Percentiles rank a stretch among this genome's conserved stretches.
Evolutionary conservation across 805 yeast genomes (phyloP).

Genomic region (Candida broadrunensis): DNA sequence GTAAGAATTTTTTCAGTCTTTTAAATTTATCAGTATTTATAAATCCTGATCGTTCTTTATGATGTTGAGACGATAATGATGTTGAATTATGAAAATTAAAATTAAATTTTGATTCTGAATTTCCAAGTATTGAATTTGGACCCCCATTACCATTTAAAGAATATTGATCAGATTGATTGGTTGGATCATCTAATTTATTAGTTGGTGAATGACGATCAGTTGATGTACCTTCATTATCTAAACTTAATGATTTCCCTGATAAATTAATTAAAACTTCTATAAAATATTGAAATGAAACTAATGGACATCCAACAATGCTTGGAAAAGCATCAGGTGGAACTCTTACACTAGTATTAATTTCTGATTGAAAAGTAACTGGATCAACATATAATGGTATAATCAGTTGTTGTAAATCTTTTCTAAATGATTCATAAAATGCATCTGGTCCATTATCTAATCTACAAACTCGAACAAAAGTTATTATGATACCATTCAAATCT

Average conservation of each 20-base stretch:
- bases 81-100: slow-evolving; percentile 18
- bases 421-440: slow-evolving; percentile 63
- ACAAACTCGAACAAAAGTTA: slow-evolving; percentile 78
- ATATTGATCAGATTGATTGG: background rate
- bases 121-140: background rate
- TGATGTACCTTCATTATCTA: slow-evolving; percentile 16
- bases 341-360: slow-evolving; percentile 58
- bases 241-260: slow-evolving; percentile 51
- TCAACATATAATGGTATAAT: slow-evolving; percentile 78
- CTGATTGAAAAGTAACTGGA: slow-evolving; percentile 55
- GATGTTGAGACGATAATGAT: slow-evolving; percentile 14
- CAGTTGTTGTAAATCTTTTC: slow-evolving; percentile 80
- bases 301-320: slow-evolving; percentile 66
- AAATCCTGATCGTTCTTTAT: slow-evolving; percentile 39
- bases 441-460: slow-evolving; percentile 58
- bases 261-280: slow-evolving; percentile 81
- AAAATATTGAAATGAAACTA: slow-evolving; percentile 80
- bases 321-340: slow-evolving; percentile 88
- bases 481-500: slow-evolving; percentile 69
- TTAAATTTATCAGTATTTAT: slow-evolving; percentile 80
- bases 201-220: slow-evolving; percentile 1
- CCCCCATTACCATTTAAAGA: slow-evolving; percentile 2
- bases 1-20: slow-evolving; percentile 71
- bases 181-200: background rate
- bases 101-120: slow-evolving; percentile 14